Percentiles rank a stretch among this genome's conserved stretches.
Conservation (phyloP, 495 filamentous ascomycete genomes). For the Xylaria grammica region DNA sequence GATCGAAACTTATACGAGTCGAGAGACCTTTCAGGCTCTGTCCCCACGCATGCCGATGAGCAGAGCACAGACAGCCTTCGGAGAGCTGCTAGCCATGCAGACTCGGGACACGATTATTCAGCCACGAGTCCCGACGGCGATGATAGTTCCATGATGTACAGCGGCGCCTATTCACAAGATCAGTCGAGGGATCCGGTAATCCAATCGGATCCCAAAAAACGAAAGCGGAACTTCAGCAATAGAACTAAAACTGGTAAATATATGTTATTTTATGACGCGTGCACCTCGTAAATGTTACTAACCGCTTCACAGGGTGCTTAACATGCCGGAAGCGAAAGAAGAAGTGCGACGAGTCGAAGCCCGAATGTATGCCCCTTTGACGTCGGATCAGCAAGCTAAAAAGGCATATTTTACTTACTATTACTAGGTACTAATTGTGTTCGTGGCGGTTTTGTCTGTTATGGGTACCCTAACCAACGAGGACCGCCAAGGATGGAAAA, state of each 20-base stretch:
- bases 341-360: constrained; percentile 96
- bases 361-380: constrained; percentile 71
- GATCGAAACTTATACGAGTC: constrained; percentile 51
- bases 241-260: constrained; percentile 81
- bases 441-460: constrained; percentile 88
- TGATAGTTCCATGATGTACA: constrained; percentile 47
- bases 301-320: constrained; percentile 66
- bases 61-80: constrained; percentile 46
- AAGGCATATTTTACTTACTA: constrained; percentile 23
- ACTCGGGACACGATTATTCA: constrained; percentile 47
- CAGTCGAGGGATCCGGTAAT: constrained; percentile 54
- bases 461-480: constrained; percentile 81
- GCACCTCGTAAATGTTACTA: constrained; percentile 21
- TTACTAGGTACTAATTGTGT: constrained; percentile 85
- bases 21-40: constrained; percentile 45
- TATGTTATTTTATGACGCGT: neutral
- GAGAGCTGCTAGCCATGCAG: constrained; percentile 46
- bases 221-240: constrained; percentile 93
- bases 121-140: constrained; percentile 56
- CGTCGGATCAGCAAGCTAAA: neutral
- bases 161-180: constrained; percentile 50
- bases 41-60: constrained; percentile 52
- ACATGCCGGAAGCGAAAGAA: constrained; percentile 95
- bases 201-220: constrained; percentile 75
- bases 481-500: constrained; percentile 70